Conservation (phyloP, 1,284 basidiomycete species). For the Moniliella sp. region DNA sequence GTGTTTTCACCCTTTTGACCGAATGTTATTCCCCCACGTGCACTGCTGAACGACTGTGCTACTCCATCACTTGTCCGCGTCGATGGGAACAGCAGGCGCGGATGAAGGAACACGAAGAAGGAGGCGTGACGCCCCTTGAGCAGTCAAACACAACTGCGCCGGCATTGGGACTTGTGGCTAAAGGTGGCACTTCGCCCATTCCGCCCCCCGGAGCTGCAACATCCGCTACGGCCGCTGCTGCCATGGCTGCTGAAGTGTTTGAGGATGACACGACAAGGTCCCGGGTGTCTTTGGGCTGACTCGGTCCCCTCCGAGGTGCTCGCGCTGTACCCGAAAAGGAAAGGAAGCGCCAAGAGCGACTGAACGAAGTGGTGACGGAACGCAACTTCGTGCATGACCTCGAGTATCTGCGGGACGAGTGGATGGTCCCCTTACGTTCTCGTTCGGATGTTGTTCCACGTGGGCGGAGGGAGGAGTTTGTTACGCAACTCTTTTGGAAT, state of each 20-base stretch:
- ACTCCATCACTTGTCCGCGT: slow-evolving; percentile 85
- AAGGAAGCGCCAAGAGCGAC: too few relatives aligned
- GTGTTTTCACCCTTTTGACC: slow-evolving; percentile 85
- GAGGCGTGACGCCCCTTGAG: too few relatives aligned
- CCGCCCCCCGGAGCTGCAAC: too few relatives aligned
- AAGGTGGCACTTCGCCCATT: too few relatives aligned
- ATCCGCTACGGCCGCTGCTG: too few relatives aligned
- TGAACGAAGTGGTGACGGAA: slow-evolving; percentile 97
- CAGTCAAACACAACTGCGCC: too few relatives aligned
- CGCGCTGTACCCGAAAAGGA: slow-evolving; percentile 70
- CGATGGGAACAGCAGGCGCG: slow-evolving; percentile 79
- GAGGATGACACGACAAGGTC: too few relatives aligned
- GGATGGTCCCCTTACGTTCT: slow-evolving; percentile 62
- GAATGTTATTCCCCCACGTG: slow-evolving; percentile 99
- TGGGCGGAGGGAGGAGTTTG: slow-evolving; percentile 58
- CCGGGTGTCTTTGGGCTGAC: slow-evolving; percentile 88
- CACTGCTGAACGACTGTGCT: slow-evolving; percentile 80
- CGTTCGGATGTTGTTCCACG: slow-evolving; percentile 59
- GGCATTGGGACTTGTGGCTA: too few relatives aligned
- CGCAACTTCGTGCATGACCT: slow-evolving; percentile 89
- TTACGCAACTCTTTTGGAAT: slow-evolving; percentile 94
- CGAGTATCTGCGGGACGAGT: slow-evolving; percentile 91
- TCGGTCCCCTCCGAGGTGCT: slow-evolving; percentile 81
- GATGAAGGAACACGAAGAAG: too few relatives aligned
- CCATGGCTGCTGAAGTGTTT: too few relatives aligned